phyloP scores from a whole-genome alignment of 2,329 filamentous ascomycete genomes.

The Domatiomyces catenatus region DNA sequence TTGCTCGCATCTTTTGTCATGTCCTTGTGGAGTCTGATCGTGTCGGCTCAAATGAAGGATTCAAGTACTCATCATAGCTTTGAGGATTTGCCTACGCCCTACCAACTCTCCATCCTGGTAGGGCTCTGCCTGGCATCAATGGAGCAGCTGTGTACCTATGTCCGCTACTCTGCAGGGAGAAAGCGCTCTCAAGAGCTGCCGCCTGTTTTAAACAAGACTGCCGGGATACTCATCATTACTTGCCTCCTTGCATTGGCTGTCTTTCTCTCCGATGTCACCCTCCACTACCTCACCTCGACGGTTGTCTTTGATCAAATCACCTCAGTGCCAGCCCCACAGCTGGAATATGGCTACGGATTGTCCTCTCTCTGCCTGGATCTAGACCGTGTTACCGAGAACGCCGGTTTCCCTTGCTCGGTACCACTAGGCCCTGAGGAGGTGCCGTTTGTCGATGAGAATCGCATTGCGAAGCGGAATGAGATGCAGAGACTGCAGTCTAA shows the following conservation, averaged over 20 bases:
- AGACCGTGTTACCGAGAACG: constrained; percentile 9
- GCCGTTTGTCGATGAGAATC: constrained; percentile 3
- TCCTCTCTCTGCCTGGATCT: constrained; percentile 8
- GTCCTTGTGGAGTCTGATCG: constrained; percentile 7
- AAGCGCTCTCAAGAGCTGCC: constrained; percentile 3
- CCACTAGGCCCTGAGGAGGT: neutral
- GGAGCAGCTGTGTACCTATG: constrained; percentile 10
- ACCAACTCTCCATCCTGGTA: constrained; percentile 15
- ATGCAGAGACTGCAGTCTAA: constrained; percentile 10
- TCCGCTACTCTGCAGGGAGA: constrained; percentile 7
- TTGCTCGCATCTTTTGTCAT: constrained; percentile 14
- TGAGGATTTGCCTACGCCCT: constrained; percentile 12
- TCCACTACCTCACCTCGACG: constrained; percentile 11
- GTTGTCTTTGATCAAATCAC: constrained; percentile 3
- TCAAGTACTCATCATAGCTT: constrained; percentile 7
- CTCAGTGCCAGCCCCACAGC: constrained; percentile 1
- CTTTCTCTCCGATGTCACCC: constrained; percentile 6
- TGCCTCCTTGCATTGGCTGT: constrained; percentile 5
- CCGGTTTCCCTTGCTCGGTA: constrained; percentile 13
- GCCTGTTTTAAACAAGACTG: constrained; percentile 4
- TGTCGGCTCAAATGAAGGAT: constrained; percentile 6
- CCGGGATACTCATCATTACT: constrained; percentile 4
- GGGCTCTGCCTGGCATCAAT: constrained; percentile 13
- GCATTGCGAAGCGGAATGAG: constrained; percentile 10
- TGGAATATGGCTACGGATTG: constrained; percentile 6